phyloP scores from a whole-genome alignment of 148 eudicot species.

The Chenopodium album region DNA sequence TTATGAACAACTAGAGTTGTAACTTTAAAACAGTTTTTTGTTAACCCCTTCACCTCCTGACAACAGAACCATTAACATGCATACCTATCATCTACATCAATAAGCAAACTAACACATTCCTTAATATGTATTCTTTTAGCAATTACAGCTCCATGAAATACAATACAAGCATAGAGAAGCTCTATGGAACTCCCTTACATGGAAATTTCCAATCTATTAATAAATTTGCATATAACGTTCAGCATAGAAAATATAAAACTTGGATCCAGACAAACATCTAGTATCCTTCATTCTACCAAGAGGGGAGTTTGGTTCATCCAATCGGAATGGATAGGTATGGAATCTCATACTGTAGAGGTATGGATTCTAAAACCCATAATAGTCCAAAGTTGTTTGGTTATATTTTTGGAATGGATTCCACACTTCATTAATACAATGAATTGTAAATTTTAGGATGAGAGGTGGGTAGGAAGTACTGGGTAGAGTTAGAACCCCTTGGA shows the following conservation, averaged over 20 bases:
- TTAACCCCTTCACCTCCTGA: not conserved
- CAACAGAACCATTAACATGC: not conserved
- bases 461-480: too few species aligned
- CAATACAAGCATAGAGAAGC: not conserved
- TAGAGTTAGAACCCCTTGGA: too few species aligned
- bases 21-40: not conserved
- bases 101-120: not conserved
- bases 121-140: not conserved
- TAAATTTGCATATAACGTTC: not conserved
- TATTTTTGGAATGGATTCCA: too few species aligned
- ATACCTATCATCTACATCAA: not conserved
- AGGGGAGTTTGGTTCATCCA: too few species aligned
- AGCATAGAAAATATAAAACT: not conserved
- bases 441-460: too few species aligned
- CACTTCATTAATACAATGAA: too few species aligned
- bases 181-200: not conserved
- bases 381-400: too few species aligned
- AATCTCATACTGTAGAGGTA: too few species aligned
- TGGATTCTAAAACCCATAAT: too few species aligned
- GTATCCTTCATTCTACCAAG: not conserved
- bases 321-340: too few species aligned
- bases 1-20: not conserved
- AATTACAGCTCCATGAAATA: not conserved
- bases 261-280: not conserved
- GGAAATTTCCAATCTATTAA: not conserved